Evolutionary conservation across 2,329 filamentous ascomycete genomes (phyloP), one percentile per base, ranked within the genome.

Genomic region (Aspergillus glaucus): DNA sequence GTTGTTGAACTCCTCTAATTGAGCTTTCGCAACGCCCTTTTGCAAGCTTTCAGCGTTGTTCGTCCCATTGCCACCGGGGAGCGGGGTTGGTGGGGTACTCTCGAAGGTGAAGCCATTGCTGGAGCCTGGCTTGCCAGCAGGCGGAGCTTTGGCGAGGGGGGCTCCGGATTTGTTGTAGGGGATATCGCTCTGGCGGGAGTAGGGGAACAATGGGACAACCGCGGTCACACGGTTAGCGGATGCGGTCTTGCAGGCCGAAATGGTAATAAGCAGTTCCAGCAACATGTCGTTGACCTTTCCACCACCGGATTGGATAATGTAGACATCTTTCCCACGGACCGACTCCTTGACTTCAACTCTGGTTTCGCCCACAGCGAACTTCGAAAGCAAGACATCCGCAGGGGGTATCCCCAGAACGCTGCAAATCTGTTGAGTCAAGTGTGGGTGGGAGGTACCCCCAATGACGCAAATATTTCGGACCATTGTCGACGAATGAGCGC

Each of bases 311-410:
- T 97, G 92, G 63, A 98, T 89, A 67, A 97, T 96, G 75, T 94
- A 98, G 68, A 96, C 93, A 82, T 98, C 93, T 71, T 98, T 98
- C 60, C 88, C 93, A 61, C 93, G 87, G 45, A 98, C 93, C 12
- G 90, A 95, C 71, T 98, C 93, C 68, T 91, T 81, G 64, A 98
- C 95, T 72, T 97, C 93, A 55, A 95, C 92, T 48, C 92, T 84
- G 58, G 88, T 95, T 75, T 97, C 93, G 58, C 93, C 93, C 46
- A 93, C 89, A 28, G 90, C 88, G 75, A 98, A 98, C 74, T 96
- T 96, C 65, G 79, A 81, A 44, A 97, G 82, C 53, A 91, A 83
- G 59, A 92, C 86, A 64, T 90, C 85, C 59, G 89, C 88, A 17
- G 82, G 78, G n/a, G 89, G 85, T 47, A 98, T 84, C 60, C 91